Evolutionary conservation across 2,329 filamentous ascomycete genomes (phyloP), one percentile per base, ranked within the genome.

Genomic region (Talaromyces rugulosus): DNA sequence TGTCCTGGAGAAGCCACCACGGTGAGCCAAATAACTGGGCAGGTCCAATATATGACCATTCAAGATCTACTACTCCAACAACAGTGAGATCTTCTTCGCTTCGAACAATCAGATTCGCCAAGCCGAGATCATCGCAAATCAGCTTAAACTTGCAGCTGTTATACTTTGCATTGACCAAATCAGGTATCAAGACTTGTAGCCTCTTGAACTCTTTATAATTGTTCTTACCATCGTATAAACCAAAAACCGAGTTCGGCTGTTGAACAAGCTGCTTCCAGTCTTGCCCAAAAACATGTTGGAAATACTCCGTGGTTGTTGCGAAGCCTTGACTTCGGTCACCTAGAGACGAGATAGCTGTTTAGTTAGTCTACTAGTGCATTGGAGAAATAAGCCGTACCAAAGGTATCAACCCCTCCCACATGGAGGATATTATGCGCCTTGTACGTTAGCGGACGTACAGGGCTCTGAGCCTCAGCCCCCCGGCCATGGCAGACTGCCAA

Each of bases 11-110:
- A 69, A 77, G 72, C 74, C 70, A 78, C 72, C 68, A 76, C 8
- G 71, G 75, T 52, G 72, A 75, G 62, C 65, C 71, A 68, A 76
- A 72, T 16, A 78, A 65, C 65, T 77, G 73, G 33, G 72, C 70
- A 0, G 75, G 75, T 56, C 74, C 72, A 11, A 72, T 68, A 58
- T 77, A 78, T 44, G 73, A 71, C 74, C 72, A 77, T 60, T 77
- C 74, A 9, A 73, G 68, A 52, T 77, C 74, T 27, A 77, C 68
- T 50, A 76, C 68, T 58, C 71, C 72, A 47, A 75, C 65, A 47
- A 77, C 62, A 30, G 70, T 75, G 30, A 76, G 69, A 44, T 76
- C 72, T 63, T 73, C 66, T 23, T 34, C 69, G 53, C 70, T 66
- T 60, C 68, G 69, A 18, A 78, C 70, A 62, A 77, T 75, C 55